Evolutionary conservation across 345 rosid genomes (phyloP).

Genomic region (Lumnitzera littorea): DNA sequence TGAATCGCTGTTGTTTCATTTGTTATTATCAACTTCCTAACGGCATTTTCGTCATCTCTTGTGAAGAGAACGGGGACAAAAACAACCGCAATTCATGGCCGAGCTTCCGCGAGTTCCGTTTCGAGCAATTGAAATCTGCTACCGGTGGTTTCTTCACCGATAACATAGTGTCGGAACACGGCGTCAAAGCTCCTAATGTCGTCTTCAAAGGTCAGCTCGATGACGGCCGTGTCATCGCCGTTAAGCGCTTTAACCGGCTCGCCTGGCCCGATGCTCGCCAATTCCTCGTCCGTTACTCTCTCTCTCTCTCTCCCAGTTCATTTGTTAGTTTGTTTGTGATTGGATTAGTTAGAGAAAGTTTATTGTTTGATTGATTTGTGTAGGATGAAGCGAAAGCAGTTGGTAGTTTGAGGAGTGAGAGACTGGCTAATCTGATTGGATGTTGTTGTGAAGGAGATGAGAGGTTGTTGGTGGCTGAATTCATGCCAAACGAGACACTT

Average conservation of each 20-base stretch:
- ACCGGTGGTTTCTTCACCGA: slow-evolving; percentile 73
- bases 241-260: slow-evolving; percentile 75
- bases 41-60: neutral
- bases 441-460: slow-evolving; percentile 90
- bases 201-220: slow-evolving; percentile 85
- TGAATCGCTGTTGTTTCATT: no score
- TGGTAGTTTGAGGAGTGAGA: slow-evolving; percentile 78
- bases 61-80: slow-evolving; percentile 61
- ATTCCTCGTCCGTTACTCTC: slow-evolving; percentile 53
- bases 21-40: no score
- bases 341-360: neutral
- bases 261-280: slow-evolving; percentile 99
- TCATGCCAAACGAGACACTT: slow-evolving; percentile 89
- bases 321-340: neutral
- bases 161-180: slow-evolving; percentile 93
- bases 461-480: slow-evolving; percentile 86
- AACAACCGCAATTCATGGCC: slow-evolving; percentile 43
- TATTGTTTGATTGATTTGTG: neutral
- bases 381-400: slow-evolving; percentile 94
- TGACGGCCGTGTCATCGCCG: slow-evolving; percentile 64
- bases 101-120: slow-evolving; percentile 62
- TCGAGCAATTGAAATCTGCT: slow-evolving; percentile 69
- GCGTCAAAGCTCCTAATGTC: slow-evolving; percentile 92
- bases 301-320: neutral
- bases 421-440: slow-evolving; percentile 80